Evolutionary conservation across 441 rosid genomes (phyloP).

Genomic region (Manihot esculenta): DNA sequence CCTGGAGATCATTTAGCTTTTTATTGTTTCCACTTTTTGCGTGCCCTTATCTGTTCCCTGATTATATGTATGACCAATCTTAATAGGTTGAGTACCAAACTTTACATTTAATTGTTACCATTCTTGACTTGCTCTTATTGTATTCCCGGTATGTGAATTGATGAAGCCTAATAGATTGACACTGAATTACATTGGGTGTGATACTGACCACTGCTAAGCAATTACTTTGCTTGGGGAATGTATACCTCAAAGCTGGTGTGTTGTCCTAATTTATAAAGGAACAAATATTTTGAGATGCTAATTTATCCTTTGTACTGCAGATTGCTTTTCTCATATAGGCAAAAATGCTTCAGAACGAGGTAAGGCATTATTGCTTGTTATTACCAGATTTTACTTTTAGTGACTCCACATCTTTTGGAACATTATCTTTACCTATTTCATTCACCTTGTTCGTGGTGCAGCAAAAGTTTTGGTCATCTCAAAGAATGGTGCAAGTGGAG

Average conservation of each 20-base stretch:
- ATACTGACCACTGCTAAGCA: neutral
- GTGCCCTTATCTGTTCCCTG: too few relatives aligned
- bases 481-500: constrained; percentile 80
- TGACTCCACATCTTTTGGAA: neutral
- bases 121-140: neutral
- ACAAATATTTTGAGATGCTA: constrained; percentile 19
- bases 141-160: neutral
- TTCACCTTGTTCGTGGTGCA: constrained; percentile 28
- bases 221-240: neutral
- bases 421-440: neutral
- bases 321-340: constrained; percentile 67
- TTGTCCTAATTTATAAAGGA: neutral
- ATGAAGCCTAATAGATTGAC: neutral
- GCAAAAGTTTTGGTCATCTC: constrained; percentile 50
- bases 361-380: constrained; percentile 26
- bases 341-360: constrained; percentile 56
- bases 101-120: neutral
- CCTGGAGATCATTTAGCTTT: constrained; percentile 4
- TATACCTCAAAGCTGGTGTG: neutral
- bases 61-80: too few relatives aligned
- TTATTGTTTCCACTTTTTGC: too few relatives aligned
- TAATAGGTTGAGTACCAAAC: too few relatives aligned
- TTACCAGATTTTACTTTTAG: neutral
- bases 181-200: neutral
- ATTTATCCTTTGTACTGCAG: constrained; percentile 44